Evolutionary conservation across 2,329 filamentous ascomycete genomes (phyloP).

Genomic region (Aspergillus pseudoterreus): DNA sequence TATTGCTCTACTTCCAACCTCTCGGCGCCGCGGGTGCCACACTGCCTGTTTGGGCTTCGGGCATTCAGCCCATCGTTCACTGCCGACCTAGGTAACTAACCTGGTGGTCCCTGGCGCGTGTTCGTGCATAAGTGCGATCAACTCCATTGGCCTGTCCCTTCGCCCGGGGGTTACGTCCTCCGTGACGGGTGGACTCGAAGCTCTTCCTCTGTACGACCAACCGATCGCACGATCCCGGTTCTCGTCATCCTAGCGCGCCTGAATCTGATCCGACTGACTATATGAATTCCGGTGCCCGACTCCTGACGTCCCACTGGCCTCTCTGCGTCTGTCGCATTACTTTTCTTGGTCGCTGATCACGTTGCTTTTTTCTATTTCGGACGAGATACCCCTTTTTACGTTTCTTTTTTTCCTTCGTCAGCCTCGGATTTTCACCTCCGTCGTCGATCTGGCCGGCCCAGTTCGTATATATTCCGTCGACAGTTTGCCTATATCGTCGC

Average conservation of each 20-base stretch:
- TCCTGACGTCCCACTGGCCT: slow-evolving; percentile 11
- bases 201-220: slow-evolving; percentile 12
- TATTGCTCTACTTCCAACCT: slow-evolving; percentile 2
- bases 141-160: slow-evolving; percentile 14
- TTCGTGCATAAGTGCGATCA: slow-evolving; percentile 33
- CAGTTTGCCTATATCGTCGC: slow-evolving; percentile 7
- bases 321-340: slow-evolving; percentile 3
- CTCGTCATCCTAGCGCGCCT: slow-evolving; percentile 2
- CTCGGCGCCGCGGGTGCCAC: slow-evolving; percentile 12
- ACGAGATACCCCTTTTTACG: slow-evolving; percentile 14
- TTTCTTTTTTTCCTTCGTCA: slow-evolving; percentile 20
- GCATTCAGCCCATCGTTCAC: slow-evolving; percentile 19
- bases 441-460: slow-evolving; percentile 26
- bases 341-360: slow-evolving; percentile 12
- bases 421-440: background rate
- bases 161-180: slow-evolving; percentile 6
- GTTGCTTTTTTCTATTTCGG: slow-evolving; percentile 6
- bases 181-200: slow-evolving; percentile 9
- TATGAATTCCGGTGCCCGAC: slow-evolving; percentile 11
- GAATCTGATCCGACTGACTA: slow-evolving; percentile 11
- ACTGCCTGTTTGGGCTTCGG: slow-evolving; percentile 20
- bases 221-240: slow-evolving; percentile 14
- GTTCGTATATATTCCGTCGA: slow-evolving; percentile 13
- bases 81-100: slow-evolving; percentile 7
- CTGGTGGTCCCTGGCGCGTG: slow-evolving; percentile 21